phyloP scores from a whole-genome alignment of 768 basidiomycete species.

The Pisolithus microcarpus region DNA sequence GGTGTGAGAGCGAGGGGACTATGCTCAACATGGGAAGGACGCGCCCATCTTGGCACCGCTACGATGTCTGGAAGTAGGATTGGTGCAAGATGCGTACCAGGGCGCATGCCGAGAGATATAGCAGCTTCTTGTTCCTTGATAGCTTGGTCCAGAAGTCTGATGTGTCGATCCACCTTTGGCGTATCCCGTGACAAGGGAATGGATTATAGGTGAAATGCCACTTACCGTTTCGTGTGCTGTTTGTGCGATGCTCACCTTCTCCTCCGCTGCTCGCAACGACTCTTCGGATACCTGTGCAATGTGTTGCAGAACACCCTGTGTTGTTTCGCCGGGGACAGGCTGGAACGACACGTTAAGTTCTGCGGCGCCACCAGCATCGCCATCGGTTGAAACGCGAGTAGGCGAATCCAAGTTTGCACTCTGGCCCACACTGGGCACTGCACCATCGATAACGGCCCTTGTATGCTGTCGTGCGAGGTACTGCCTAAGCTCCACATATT shows the following conservation, averaged over 20 bases:
- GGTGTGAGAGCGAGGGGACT: slow-evolving; percentile 33
- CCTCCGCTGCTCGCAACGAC: slow-evolving; percentile 56
- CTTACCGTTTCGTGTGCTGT: slow-evolving; percentile 65
- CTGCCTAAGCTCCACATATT: slow-evolving; percentile 39
- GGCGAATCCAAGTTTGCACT: not conserved
- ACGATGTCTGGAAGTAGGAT: slow-evolving; percentile 57
- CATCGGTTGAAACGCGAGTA: not conserved
- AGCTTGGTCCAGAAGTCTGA: slow-evolving; percentile 70
- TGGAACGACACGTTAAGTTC: not conserved
- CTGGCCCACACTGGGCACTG: not conserved
- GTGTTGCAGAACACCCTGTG: slow-evolving; percentile 46
- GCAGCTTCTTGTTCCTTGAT: slow-evolving; percentile 54
- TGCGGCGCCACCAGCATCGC: not conserved
- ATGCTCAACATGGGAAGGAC: slow-evolving; percentile 35
- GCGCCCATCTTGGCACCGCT: slow-evolving; percentile 43
- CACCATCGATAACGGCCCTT: not conserved
- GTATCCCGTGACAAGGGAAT: not conserved
- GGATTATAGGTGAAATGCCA: not conserved
- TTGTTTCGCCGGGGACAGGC: slow-evolving; percentile 28
- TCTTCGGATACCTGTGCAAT: slow-evolving; percentile 58
- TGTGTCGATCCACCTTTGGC: slow-evolving; percentile 68
- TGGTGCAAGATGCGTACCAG: slow-evolving; percentile 47
- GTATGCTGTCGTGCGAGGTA: slow-evolving; percentile 13
- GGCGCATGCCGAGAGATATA: slow-evolving; percentile 45
- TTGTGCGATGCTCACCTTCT: slow-evolving; percentile 71